Evolutionary conservation across 352 stramenopile genomes (phyloP).

Genomic region (Globisporangium cystogenes): DNA sequence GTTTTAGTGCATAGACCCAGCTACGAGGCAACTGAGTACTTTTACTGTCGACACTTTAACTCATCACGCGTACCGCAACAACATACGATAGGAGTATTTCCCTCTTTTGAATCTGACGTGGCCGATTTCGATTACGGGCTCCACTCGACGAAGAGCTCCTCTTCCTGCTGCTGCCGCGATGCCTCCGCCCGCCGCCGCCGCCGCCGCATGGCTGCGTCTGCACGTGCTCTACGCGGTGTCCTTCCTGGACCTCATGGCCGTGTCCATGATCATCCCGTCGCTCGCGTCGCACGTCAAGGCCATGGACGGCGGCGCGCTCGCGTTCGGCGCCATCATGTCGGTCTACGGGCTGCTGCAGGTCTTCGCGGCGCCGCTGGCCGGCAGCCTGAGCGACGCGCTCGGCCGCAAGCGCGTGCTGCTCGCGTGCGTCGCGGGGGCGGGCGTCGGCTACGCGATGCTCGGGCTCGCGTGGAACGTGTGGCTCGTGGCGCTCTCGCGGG

Average conservation of each 20-base stretch:
- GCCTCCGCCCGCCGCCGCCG: not conserved
- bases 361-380: constrained; percentile 67
- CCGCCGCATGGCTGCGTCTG: constrained; percentile 21
- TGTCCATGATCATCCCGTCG: constrained; percentile 84
- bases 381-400: constrained; percentile 70
- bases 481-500: constrained; percentile 65
- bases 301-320: constrained; percentile 62
- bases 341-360: constrained; percentile 86
- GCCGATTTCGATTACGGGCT: no score
- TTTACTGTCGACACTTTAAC: no score
- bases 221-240: constrained; percentile 71
- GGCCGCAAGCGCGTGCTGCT: constrained; percentile 50
- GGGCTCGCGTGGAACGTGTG: constrained; percentile 76
- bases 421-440: constrained; percentile 53
- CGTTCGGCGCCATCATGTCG: constrained; percentile 76
- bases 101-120: no score
- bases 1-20: no score
- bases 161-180: not conserved
- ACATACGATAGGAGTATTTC: no score
- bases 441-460: constrained; percentile 61
- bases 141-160: not conserved
- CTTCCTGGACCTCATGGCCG: constrained; percentile 76
- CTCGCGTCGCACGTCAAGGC: constrained; percentile 73
- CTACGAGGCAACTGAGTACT: no score
- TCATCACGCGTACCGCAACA: no score